Base-by-base conservation (phyloP, 257 asterid genomes). In the Capsicum pubescens region DNA sequence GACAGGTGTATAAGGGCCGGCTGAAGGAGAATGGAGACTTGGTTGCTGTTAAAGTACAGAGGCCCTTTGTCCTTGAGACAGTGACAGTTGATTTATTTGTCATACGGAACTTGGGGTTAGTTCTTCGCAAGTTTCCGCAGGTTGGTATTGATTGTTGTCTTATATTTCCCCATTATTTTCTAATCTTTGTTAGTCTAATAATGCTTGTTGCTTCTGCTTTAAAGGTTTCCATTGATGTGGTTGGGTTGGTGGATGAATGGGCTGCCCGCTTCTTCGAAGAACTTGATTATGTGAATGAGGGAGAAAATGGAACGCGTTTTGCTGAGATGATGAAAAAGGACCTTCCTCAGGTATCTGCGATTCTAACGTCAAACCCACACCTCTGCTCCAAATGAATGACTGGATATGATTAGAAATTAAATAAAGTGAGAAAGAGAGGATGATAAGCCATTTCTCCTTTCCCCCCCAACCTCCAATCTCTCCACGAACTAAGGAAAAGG, bases 241-340 rank as follows among this genome's bases (percentile, higher is more conserved):
- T 97, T 85, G 99, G 99, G 80, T 87, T 97, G 89, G 99, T 97
- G 57, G 99, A 97, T 59, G 99, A 97, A 91, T 97, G 99, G 99
- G 99, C 99, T 86, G 95, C 99, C 66, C 98, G 99, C 54, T 97
- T 95, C 87, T 97, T 97, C 67, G 99, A 97, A 90, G 99, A 97
- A 91, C 98, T 97, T 83, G 99, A 97, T 92, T 97, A 97, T 85
- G 77, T 97, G 79, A 95, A 93, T 83, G 99, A 97, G 91, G 99
- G 99, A 61, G 95, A 97, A 91, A 95, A 97, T 88, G 99, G 99
- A 87, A 93, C 93, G 54, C 39, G 86, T 71, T 97, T 97, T 89
- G 98, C 99, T 85, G 99, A 92, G 86, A 93, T 95, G 98, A 95
- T 97, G 97, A 87, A 90, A 90, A 92, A 93, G 88, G 99, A 97